Percentiles rank a stretch among this genome's conserved stretches.
Conservation (phyloP, 164 flowering plant species). For the Platanus orientalis region DNA sequence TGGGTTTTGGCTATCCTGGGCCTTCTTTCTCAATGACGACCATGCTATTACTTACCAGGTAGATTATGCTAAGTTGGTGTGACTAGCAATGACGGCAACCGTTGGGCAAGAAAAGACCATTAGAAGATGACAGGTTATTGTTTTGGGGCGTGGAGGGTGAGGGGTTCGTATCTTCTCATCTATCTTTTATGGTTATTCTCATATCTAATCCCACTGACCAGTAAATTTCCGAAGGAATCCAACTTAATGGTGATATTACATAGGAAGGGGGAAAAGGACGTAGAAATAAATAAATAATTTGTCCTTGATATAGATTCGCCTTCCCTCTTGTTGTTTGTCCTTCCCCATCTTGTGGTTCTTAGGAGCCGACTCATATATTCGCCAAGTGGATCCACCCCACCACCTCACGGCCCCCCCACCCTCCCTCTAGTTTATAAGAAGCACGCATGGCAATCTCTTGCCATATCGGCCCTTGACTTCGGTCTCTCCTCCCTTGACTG, state of each 20-base stretch:
- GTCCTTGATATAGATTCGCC: conserved; percentile 22
- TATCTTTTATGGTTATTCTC: neutral
- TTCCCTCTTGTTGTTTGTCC: conserved; percentile 2
- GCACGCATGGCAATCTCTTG: conserved; percentile 13
- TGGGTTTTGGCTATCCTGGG: neutral
- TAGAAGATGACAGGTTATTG: neutral
- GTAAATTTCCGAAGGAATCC: conserved; percentile 7
- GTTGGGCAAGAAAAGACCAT: neutral
- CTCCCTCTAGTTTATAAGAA: conserved; percentile 16
- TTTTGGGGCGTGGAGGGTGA: neutral
- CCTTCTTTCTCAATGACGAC: neutral
- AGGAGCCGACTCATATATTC: conserved; percentile 10
- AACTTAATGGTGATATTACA: conserved; percentile 9
- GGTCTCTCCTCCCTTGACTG: conserved; percentile 17
- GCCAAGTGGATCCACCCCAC: conserved; percentile 22
- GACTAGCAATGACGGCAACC: neutral
- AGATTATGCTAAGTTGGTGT: neutral
- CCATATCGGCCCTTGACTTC: conserved; percentile 17
- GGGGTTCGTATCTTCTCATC: neutral
- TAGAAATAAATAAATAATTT: conserved; percentile 6
- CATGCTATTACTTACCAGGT: neutral
- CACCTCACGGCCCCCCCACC: conserved; percentile 9
- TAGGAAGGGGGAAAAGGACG: conserved; percentile 11
- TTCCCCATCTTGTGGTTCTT: neutral
- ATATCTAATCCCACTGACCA: conserved; percentile 7